Evolutionary conservation across 1,284 basidiomycete species (phyloP), one percentile per base, ranked within the genome.

Genomic region (Apiotrichum siamense): DNA sequence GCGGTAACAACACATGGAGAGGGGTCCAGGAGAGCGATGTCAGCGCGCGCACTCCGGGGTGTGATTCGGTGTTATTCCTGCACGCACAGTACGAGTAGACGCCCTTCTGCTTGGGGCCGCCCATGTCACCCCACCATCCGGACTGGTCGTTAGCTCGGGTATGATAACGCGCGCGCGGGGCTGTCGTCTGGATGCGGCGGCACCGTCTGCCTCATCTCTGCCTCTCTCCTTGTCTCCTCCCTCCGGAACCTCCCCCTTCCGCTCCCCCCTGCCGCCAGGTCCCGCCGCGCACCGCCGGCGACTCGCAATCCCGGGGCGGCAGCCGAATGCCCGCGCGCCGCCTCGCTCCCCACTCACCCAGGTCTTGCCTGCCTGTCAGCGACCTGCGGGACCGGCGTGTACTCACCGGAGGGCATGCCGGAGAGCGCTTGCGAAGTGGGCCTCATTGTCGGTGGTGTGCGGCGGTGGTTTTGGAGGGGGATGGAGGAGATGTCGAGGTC

Each of bases 51-150:
- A 27, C 29, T 13, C 13, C 13, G 27, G 21, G 18, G 5, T 6
- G 27, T 3, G 12, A 12, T n/a, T 9, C 7, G 7, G 2, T 24
- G 12, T 18, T n/a, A 10, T 4, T n/a, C 7, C 4, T n/a, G n/a
- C n/a, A 63, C 87, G 74, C 65, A 94, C 91, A 78, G 79, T 96
- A 96, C 65, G 79, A 75, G 50, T 81, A 76, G 57, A 94, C 79
- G 54, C 90, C 88, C 76, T 82, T 88, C 71, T 91, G 88, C 74
- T 79, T 84, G 37, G 77, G 79, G 54, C 80, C 80, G 45, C 77
- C 77, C 69, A 83, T 81, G 75, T 86, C 84, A 77, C 91, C 91
- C 91, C 91, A 96, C 91, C 91, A 94, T 49, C 85, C 78, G 75
- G 81, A 86, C 88, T 93, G 55, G 24, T 3, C 44, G 52, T 59